Base-by-base conservation (phyloP, 768 basidiomycete species). In the Tephrocybe sp. region DNA sequence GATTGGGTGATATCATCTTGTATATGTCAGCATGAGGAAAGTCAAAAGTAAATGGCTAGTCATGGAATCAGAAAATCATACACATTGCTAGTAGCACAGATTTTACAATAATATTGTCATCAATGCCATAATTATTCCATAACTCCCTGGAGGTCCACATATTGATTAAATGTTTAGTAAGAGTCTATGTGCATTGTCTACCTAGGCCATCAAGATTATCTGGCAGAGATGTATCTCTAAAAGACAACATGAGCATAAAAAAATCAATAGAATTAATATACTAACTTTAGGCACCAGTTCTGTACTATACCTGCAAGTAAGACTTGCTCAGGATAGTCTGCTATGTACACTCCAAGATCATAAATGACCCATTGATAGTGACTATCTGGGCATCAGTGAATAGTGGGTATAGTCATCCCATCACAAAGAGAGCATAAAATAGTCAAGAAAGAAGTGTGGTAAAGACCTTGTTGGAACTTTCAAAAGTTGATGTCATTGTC, bases 381-480 rank as follows among this genome's bases (percentile, higher is more conserved):
- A 21, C 44, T 21, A 23, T 45, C 18, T 4, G 20, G 18, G 34
- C 34, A 45, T 11, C 12, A 14, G 2, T 33, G 10, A 0, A 45
- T 20, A 21, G 32, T 32, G 3, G 18, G 20, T 21, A 9, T 9
- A 3, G 20, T 33, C 44, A 45, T 45, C n/a, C 9, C 28, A 6
- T 5, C 7, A 30, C 12, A 12, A 6, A 30, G 12, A 5, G 28
- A 30, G 28, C 28, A 6, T 12, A 71, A 46, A 18, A 67, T 66
- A 0, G 24, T 28, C 2, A 56, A 24, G 0, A 73, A 36, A 0
- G 66, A 68, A 1, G 46, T 39, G 47, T 75, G 70, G 37, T 65
- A 69, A 0, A 73, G 54, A 21, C 70, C 65, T 1, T 59, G 50
- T 0, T 50, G 45, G 33, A 73, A 74, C 6, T 56, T 58, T 1